Conservation (phyloP, 495 filamentous ascomycete genomes). For the Penicillium goetzii region DNA sequence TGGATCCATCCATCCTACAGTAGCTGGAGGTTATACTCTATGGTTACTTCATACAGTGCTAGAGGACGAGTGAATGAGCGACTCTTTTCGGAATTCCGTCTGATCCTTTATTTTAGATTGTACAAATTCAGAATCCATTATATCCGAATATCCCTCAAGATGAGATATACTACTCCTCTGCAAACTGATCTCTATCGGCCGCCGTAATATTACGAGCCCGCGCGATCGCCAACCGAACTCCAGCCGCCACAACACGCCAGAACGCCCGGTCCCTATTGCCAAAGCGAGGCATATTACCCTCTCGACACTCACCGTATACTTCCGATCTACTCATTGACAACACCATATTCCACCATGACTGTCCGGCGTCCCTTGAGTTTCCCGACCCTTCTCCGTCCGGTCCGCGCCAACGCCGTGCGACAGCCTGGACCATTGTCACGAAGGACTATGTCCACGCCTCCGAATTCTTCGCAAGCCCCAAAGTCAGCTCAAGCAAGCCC, state of each 20-base stretch:
- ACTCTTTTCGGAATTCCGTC: background rate
- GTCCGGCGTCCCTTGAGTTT: constrained; percentile 19
- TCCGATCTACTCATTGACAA: background rate
- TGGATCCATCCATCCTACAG: no score
- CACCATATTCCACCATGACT: constrained; percentile 14
- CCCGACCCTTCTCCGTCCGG: constrained; percentile 16
- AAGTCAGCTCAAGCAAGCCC: constrained; percentile 21
- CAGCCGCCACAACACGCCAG: background rate
- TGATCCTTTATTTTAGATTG: background rate
- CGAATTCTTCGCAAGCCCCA: constrained; percentile 21
- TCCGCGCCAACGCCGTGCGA: constrained; percentile 22
- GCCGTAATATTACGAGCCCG: constrained; percentile 7
- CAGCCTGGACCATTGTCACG: constrained; percentile 19
- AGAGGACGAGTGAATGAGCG: no score
- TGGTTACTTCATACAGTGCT: background rate
- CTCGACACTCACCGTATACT: constrained; percentile 8
- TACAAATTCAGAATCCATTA: background rate
- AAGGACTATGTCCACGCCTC: constrained; percentile 34
- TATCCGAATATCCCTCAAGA: background rate
- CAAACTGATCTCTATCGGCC: background rate
- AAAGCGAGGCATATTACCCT: constrained; percentile 20
- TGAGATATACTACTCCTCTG: background rate
- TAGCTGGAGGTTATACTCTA: no score
- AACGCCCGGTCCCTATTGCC: constrained; percentile 13
- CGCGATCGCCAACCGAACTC: constrained; percentile 14